A percentile compares a stretch with the other conserved stretches of the same genome.
Evolutionary conservation across 495 filamentous ascomycete genomes (phyloP).

Genomic region (Cercophora newfieldiana): DNA sequence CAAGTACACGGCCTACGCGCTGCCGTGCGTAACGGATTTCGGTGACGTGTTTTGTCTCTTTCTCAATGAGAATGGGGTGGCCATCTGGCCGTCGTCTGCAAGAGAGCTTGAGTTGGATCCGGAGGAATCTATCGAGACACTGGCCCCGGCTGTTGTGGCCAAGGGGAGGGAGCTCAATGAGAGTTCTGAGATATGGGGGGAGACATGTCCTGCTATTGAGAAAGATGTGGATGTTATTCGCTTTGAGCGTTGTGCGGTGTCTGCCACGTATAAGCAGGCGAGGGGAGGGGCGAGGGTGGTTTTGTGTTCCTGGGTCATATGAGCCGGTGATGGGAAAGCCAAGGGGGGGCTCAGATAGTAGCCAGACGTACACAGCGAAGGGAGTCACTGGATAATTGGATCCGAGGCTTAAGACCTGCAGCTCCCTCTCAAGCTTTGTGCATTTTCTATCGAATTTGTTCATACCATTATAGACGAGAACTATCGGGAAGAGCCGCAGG

Average conservation of each 20-base stretch:
- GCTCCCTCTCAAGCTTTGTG: too few species aligned
- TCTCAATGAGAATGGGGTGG: too few species aligned
- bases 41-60: too few species aligned
- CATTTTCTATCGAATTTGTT: neutral
- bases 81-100: too few species aligned
- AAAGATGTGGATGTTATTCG: neutral
- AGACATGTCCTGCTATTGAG: neutral
- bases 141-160: neutral
- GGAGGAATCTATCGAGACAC: too few species aligned
- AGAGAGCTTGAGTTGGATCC: too few species aligned
- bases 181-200: neutral
- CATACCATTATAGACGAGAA: constrained; percentile 1
- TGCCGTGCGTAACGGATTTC: too few species aligned
- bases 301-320: neutral
- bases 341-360: too few species aligned
- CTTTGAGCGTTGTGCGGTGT: neutral
- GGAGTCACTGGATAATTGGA: too few species aligned
- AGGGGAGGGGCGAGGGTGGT: neutral
- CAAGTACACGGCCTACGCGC: too few species aligned
- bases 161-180: neutral
- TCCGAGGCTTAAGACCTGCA: too few species aligned
- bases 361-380: too few species aligned
- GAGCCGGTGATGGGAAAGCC: neutral
- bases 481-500: neutral
- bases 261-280: neutral